Percentiles rank a stretch among this genome's conserved stretches.
These are phyloP conservation scores for Suhomyces pyralidae DNA, from an alignment of 805 yeast species.

Conservation along the genomic window DNA sequence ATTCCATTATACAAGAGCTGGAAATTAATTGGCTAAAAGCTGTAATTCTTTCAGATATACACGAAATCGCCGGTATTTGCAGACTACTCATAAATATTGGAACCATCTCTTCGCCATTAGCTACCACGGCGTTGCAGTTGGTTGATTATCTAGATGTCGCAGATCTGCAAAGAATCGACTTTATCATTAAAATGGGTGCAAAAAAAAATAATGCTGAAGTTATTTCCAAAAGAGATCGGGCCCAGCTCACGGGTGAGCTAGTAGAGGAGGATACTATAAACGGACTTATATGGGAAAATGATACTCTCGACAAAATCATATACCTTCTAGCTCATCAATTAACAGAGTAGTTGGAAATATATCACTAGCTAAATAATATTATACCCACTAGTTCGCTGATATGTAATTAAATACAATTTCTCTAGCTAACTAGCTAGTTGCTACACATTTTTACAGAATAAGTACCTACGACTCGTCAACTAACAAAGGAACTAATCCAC, in stretches of 20 bases:
- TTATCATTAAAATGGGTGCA: not conserved
- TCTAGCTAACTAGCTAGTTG: too few relatives aligned
- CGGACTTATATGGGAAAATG: constrained; percentile 23
- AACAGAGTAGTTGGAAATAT: not conserved
- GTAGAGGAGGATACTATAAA: constrained; percentile 13
- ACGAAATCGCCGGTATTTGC: constrained; percentile 15
- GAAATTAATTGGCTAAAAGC: constrained; percentile 12
- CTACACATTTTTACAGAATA: too few relatives aligned
- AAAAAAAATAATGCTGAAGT: not conserved
- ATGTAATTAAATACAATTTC: too few relatives aligned
- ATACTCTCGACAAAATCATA: constrained; percentile 15
- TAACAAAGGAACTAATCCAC: too few relatives aligned
- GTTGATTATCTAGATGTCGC: constrained; percentile 1
- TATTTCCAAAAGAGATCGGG: not conserved
- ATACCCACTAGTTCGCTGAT: too few relatives aligned
- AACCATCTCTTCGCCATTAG: constrained; percentile 17
- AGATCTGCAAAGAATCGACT: not conserved
- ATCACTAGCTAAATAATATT: too few relatives aligned
- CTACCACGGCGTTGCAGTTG: constrained; percentile 17
- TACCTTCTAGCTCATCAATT: constrained; percentile 4
- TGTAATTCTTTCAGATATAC: constrained; percentile 12
- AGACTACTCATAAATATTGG: constrained; percentile 18
- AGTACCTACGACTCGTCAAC: too few relatives aligned
- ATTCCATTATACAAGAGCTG: not conserved
- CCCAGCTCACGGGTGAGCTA: not conserved